Evolutionary conservation across 2,329 filamentous ascomycete species (phyloP).

Genomic region (Cladosporium cucumerinum): DNA sequence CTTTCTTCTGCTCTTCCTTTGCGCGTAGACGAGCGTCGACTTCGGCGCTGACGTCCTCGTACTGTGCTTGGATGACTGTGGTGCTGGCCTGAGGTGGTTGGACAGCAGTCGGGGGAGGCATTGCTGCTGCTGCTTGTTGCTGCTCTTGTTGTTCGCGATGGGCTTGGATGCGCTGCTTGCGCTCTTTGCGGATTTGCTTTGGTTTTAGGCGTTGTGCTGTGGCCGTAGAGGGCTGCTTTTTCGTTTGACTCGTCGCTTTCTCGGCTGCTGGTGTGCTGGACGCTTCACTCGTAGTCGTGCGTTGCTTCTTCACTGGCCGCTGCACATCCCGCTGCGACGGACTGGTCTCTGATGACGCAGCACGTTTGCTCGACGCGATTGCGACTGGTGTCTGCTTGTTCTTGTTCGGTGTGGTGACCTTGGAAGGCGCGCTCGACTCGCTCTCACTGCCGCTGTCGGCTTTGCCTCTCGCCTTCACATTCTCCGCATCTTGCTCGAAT

Average conservation of each 20-base stretch:
- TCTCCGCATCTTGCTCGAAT: constrained; percentile 15
- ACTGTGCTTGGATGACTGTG: constrained; percentile 21
- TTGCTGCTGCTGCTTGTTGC: neutral
- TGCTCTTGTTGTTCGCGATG: neutral
- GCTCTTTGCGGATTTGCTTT: constrained; percentile 3
- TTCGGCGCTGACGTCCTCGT: constrained; percentile 32
- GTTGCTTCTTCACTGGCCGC: constrained; percentile 4
- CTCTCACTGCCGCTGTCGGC: neutral
- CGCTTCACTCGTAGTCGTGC: neutral
- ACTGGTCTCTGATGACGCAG: neutral
- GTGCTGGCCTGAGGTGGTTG: neutral
- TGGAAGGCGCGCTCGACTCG: neutral
- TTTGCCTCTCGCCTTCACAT: neutral
- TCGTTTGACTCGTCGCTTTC: neutral
- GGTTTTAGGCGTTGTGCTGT: constrained; percentile 9
- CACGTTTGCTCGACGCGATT: constrained; percentile 4
- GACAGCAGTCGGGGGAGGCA: neutral
- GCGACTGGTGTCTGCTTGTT: neutral
- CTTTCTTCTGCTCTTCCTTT: constrained; percentile 28
- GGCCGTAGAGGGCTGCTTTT: neutral
- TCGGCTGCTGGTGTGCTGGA: neutral
- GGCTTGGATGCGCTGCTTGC: constrained; percentile 1
- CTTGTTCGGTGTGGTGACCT: neutral
- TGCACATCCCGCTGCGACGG: neutral
- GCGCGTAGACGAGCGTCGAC: constrained; percentile 32